phyloP scores from a whole-genome alignment of 257 asterid species.

The Lithospermum erythrorhizon region DNA sequence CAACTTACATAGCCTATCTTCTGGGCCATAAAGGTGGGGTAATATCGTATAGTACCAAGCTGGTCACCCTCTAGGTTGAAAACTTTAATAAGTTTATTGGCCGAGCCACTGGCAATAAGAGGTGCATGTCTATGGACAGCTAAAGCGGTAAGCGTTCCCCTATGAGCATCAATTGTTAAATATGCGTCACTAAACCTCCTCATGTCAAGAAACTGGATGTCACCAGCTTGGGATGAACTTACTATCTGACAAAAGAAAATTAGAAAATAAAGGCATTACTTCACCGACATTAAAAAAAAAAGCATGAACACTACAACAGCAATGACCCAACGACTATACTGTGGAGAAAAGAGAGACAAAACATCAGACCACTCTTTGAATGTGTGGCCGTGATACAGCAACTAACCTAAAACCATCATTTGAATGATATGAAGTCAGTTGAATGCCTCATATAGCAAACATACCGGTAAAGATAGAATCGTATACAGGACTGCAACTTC shows the following conservation, averaged over 20 bases:
- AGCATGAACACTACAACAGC: too few species aligned
- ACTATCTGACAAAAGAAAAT: slow-evolving; percentile 33
- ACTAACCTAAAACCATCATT: slow-evolving; percentile 43
- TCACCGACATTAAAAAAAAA: too few species aligned
- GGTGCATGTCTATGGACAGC: slow-evolving; percentile 77
- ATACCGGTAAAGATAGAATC: too few species aligned
- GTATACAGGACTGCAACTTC: too few species aligned
- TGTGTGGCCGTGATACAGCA: slow-evolving; percentile 56
- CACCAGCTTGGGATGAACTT: slow-evolving; percentile 82
- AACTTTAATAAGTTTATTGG: slow-evolving; percentile 64
- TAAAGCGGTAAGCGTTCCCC: slow-evolving; percentile 76
- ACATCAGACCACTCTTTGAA: slow-evolving; percentile 33
- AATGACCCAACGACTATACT: too few species aligned
- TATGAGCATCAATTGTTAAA: slow-evolving; percentile 62
- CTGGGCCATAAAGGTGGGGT: slow-evolving; percentile 82
- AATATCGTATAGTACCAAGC: slow-evolving; percentile 56
- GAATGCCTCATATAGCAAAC: too few species aligned
- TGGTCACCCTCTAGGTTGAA: slow-evolving; percentile 66
- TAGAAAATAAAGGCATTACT: background rate
- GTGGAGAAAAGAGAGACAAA: too few species aligned
- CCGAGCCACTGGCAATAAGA: slow-evolving; percentile 73
- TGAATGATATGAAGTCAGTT: slow-evolving; percentile 2
- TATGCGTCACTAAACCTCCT: slow-evolving; percentile 45
- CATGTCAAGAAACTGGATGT: slow-evolving; percentile 63
- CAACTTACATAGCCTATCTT: slow-evolving; percentile 77